Percentiles rank a stretch among this genome's conserved stretches.
Evolutionary conservation across 1,284 basidiomycete species (phyloP).

Genomic region (Albatrellus sp.): DNA sequence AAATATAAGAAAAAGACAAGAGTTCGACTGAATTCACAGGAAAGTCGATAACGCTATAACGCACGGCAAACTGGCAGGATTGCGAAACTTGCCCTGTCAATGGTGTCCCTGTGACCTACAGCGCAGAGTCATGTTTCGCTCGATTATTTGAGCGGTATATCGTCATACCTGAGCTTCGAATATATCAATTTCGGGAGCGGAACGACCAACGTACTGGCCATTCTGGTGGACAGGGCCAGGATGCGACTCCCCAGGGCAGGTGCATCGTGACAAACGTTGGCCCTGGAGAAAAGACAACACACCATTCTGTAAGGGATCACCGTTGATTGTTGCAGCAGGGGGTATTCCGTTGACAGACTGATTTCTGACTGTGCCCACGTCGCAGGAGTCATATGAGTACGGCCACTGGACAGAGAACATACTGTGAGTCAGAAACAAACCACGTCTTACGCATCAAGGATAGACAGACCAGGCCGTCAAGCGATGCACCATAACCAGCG

Average conservation of each 20-base stretch:
- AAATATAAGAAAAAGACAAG: neutral
- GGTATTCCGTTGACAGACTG: slow-evolving; percentile 29
- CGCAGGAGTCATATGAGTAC: slow-evolving; percentile 44
- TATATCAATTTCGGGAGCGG: slow-evolving; percentile 39
- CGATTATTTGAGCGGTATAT: neutral
- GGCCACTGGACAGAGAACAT: slow-evolving; percentile 26
- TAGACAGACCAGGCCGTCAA: slow-evolving; percentile 34
- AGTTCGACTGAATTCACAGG: neutral
- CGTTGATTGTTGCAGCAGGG: slow-evolving; percentile 24
- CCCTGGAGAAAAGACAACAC: slow-evolving; percentile 37
- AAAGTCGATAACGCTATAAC: slow-evolving; percentile 7
- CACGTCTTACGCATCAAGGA: neutral
- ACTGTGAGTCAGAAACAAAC: neutral
- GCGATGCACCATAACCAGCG: slow-evolving; percentile 47
- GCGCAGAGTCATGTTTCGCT: neutral
- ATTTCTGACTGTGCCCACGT: slow-evolving; percentile 44
- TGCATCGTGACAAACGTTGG: slow-evolving; percentile 36
- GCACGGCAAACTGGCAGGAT: slow-evolving; percentile 31
- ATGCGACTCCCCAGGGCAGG: slow-evolving; percentile 39
- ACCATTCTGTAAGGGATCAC: slow-evolving; percentile 25
- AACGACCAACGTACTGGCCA: slow-evolving; percentile 39
- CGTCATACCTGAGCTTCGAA: slow-evolving; percentile 30
- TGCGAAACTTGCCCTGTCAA: slow-evolving; percentile 28
- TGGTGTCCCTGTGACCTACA: slow-evolving; percentile 17
- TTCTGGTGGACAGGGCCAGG: slow-evolving; percentile 40